Evolutionary conservation across 2,329 filamentous ascomycete genomes (phyloP).

Genomic region (Lasiodiplodia gonubiensis): DNA sequence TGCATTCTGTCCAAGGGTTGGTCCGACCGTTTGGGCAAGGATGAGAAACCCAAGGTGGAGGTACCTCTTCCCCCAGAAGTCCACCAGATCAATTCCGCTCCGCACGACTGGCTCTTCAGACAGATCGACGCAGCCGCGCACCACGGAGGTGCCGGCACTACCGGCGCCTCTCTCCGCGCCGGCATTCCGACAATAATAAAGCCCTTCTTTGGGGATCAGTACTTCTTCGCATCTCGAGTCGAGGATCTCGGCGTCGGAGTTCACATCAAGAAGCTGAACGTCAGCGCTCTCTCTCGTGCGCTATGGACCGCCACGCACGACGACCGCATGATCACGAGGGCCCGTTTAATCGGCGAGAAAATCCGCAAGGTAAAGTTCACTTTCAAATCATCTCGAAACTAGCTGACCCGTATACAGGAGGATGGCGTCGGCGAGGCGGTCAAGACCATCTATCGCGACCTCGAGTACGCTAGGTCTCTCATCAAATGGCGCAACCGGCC

Average conservation of each 20-base stretch:
- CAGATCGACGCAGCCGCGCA: slow-evolving; percentile 95
- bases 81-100: slow-evolving; percentile 84
- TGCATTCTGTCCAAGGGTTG: slow-evolving; percentile 97
- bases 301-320: slow-evolving; percentile 91
- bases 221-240: slow-evolving; percentile 88
- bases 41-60: slow-evolving; percentile 46
- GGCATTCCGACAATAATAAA: slow-evolving; percentile 94
- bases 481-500: slow-evolving; percentile 60
- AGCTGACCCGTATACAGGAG: slow-evolving; percentile 62
- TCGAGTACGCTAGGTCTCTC: slow-evolving; percentile 88
- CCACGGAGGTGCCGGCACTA: slow-evolving; percentile 93
- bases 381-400: slow-evolving; percentile 33
- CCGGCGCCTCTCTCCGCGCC: slow-evolving; percentile 87
- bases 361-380: slow-evolving; percentile 76
- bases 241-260: slow-evolving; percentile 94
- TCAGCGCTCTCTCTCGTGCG: slow-evolving; percentile 81
- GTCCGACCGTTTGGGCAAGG: slow-evolving; percentile 78
- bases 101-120: slow-evolving; percentile 94
- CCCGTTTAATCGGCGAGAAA: slow-evolving; percentile 78
- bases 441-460: slow-evolving; percentile 89
- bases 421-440: slow-evolving; percentile 89
- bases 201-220: slow-evolving; percentile 97
- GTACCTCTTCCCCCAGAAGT: slow-evolving; percentile 79
- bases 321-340: slow-evolving; percentile 89
- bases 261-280: slow-evolving; percentile 85